A percentile compares a stretch with the other conserved stretches of the same genome.
These are phyloP conservation scores for Paramecium sexaurelia DNA, from an alignment of 73 alveolate genomes.

Conservation along the genomic window DNA sequence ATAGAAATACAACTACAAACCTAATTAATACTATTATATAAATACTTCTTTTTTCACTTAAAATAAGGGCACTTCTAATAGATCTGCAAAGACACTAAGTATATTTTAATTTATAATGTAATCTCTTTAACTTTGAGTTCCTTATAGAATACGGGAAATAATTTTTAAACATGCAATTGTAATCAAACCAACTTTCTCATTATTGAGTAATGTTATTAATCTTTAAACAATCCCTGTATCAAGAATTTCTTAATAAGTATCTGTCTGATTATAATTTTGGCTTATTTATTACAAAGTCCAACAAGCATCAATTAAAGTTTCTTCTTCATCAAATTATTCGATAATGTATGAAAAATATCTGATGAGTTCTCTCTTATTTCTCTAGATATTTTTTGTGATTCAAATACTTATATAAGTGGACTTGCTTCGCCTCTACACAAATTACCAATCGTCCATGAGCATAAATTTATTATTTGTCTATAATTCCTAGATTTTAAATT, in stretches of 20 bases:
- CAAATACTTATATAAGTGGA: slow-evolving; percentile 45
- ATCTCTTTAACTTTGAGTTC: no score
- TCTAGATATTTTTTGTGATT: background rate
- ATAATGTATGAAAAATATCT: slow-evolving; percentile 61
- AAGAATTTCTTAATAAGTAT: slow-evolving; percentile 72
- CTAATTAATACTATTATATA: no score
- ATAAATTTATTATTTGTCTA: background rate
- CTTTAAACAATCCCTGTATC: slow-evolving; percentile 70
- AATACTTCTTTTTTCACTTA: no score
- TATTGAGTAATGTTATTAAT: slow-evolving; percentile 70
- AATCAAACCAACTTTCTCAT: no score
- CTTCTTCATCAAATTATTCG: slow-evolving; percentile 70
- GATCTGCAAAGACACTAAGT: no score
- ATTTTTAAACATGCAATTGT: no score
- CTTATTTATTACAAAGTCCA: slow-evolving; percentile 68
- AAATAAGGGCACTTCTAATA: no score
- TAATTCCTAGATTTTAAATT: background rate
- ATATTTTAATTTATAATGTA: no score
- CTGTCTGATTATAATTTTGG: slow-evolving; percentile 78
- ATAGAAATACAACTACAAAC: no score
- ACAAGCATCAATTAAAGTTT: slow-evolving; percentile 78
- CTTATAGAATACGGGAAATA: no score
- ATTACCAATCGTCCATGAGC: slow-evolving; percentile 87
- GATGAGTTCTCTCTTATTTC: background rate
- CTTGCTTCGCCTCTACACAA: slow-evolving; percentile 84